Evolutionary conservation across 2,329 filamentous ascomycete species (phyloP).

Genomic region (Aspergillus terreus): DNA sequence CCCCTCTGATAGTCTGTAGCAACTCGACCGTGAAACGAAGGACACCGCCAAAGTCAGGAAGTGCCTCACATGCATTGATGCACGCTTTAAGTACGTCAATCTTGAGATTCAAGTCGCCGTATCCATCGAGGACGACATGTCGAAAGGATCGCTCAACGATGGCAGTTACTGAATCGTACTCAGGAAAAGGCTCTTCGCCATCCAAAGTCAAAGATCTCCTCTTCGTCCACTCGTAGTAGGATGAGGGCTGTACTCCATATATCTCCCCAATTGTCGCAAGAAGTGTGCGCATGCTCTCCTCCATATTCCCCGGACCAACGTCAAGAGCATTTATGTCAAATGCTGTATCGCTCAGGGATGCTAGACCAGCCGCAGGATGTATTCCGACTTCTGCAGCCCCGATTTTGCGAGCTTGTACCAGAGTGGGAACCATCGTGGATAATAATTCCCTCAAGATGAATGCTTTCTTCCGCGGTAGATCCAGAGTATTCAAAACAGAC

Average conservation of each 20-base stretch:
- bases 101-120: slow-evolving; percentile 77
- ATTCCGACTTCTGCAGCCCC: slow-evolving; percentile 96
- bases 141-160: slow-evolving; percentile 45
- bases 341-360: slow-evolving; percentile 60
- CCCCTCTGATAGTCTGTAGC: slow-evolving; percentile 70
- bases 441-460: slow-evolving; percentile 85
- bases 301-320: slow-evolving; percentile 39
- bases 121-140: slow-evolving; percentile 48
- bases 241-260: slow-evolving; percentile 39
- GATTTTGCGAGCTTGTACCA: slow-evolving; percentile 86
- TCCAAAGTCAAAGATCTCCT: slow-evolving; percentile 18
- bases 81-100: slow-evolving; percentile 84
- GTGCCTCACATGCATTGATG: slow-evolving; percentile 87
- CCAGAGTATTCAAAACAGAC: slow-evolving; percentile 74
- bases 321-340: slow-evolving; percentile 44
- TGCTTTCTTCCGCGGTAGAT: slow-evolving; percentile 82
- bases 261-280: slow-evolving; percentile 36
- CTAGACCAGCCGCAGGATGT: slow-evolving; percentile 84
- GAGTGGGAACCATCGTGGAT: slow-evolving; percentile 72
- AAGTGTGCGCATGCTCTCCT: slow-evolving; percentile 37
- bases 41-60: slow-evolving; percentile 90
- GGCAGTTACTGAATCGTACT: slow-evolving; percentile 34
- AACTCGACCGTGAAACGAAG: slow-evolving; percentile 81
- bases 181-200: slow-evolving; percentile 14
- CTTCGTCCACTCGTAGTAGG: slow-evolving; percentile 32